These are phyloP conservation scores for Botrytis sinoallii DNA, from an alignment of 2,329 filamentous ascomycete species.

Conservation along the genomic window DNA sequence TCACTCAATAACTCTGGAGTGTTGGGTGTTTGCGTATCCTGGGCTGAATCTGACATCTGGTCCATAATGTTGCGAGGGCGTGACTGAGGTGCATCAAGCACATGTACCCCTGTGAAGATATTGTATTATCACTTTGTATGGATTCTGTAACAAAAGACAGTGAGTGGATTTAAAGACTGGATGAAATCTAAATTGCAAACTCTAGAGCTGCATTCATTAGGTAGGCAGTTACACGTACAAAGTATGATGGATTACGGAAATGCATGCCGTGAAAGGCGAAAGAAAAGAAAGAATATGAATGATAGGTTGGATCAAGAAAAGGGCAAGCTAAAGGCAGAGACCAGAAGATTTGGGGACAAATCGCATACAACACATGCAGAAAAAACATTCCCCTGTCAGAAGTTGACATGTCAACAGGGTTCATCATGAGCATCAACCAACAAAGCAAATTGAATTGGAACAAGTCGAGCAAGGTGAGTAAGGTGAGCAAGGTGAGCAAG, in stretches of 20 bases:
- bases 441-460: conserved; percentile 14
- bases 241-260: neutral
- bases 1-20: conserved; percentile 18
- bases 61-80: conserved; percentile 15
- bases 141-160: neutral
- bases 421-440: conserved; percentile 9
- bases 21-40: conserved; percentile 19
- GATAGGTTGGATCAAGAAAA: conserved; percentile 9
- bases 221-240: conserved; percentile 12
- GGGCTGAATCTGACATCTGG: conserved; percentile 14
- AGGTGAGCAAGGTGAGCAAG: neutral
- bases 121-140: conserved; percentile 7
- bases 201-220: conserved; percentile 12
- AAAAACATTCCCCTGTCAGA: conserved; percentile 15
- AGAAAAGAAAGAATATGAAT: conserved; percentile 10
- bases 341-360: neutral
- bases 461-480: neutral
- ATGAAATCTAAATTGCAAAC: neutral
- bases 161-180: conserved; percentile 6
- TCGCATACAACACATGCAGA: conserved; percentile 20
- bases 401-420: conserved; percentile 15
- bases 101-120: conserved; percentile 21
- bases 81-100: conserved; percentile 18
- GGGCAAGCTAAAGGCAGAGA: neutral
- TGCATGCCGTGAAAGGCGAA: conserved; percentile 10